Conservation (phyloP, 768 basidiomycete genomes). For the Boletus insuetus region DNA sequence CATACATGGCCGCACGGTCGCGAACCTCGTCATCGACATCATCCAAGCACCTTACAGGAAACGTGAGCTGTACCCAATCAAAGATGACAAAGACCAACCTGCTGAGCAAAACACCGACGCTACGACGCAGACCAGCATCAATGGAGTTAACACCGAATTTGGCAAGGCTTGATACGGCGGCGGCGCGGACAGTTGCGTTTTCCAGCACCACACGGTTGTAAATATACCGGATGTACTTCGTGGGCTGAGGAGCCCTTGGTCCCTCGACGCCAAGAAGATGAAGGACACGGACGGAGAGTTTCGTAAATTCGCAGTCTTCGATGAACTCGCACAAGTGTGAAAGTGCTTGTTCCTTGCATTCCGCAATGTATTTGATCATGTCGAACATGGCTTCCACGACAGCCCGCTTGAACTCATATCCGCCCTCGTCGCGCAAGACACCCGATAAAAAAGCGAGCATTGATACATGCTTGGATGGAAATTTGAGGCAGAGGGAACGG, state of each 20-base stretch:
- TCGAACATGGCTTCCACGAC: slow-evolving; percentile 99
- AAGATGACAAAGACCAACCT: slow-evolving; percentile 47
- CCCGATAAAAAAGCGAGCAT: slow-evolving; percentile 98
- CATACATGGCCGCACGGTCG: slow-evolving; percentile 94
- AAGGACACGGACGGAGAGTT: slow-evolving; percentile 94
- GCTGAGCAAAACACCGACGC: slow-evolving; percentile 82
- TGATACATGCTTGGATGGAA: slow-evolving; percentile 92
- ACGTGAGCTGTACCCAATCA: neutral
- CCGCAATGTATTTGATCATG: slow-evolving; percentile 97
- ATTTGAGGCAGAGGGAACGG: slow-evolving; percentile 97
- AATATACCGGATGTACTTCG: slow-evolving; percentile 98
- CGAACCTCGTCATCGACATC: slow-evolving; percentile 99
- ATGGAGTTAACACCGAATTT: slow-evolving; percentile 93
- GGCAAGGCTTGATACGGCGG: slow-evolving; percentile 90
- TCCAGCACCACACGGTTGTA: slow-evolving; percentile 99
- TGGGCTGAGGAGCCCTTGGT: slow-evolving; percentile 92
- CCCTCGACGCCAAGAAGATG: slow-evolving; percentile 95
- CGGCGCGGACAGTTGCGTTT: slow-evolving; percentile 96
- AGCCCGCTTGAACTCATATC: slow-evolving; percentile 98
- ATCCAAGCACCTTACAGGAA: slow-evolving; percentile 73
- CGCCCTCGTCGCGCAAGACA: slow-evolving; percentile 95
- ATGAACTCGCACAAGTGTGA: slow-evolving; percentile 99
- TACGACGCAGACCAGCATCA: slow-evolving; percentile 76
- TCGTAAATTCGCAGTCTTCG: slow-evolving; percentile 99
- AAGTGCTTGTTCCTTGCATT: slow-evolving; percentile 95